Evolutionary conservation across 495 filamentous ascomycete genomes (phyloP).

Genomic region (Chaetomidium leptoderma): DNA sequence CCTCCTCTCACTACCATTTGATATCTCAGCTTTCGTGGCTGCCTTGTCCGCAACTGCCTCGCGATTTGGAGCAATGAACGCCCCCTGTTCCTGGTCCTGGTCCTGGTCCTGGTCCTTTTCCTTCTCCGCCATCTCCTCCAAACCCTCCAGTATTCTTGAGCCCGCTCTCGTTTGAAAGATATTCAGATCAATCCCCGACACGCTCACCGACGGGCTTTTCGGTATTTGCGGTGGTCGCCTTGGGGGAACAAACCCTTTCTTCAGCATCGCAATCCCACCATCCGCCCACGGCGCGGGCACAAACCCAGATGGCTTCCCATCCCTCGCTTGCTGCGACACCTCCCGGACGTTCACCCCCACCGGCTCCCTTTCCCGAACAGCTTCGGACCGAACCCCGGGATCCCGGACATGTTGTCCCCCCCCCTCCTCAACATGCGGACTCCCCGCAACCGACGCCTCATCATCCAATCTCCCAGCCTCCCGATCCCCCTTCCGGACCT

Average conservation of each 20-base stretch:
- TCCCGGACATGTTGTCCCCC: too few species aligned
- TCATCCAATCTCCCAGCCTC: not conserved
- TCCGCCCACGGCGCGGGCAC: conserved; percentile 17
- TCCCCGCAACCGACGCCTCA: not conserved
- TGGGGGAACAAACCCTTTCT: conserved; percentile 10
- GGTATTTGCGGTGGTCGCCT: conserved; percentile 6
- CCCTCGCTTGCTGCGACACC: not conserved
- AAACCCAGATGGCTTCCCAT: conserved; percentile 3
- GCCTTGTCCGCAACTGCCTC: not conserved
- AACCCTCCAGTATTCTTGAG: conserved; percentile 32
- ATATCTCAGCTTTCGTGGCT: not conserved
- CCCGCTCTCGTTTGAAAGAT: conserved; percentile 38
- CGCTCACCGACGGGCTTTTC: conserved; percentile 2
- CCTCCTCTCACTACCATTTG: not conserved
- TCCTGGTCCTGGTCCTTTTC: not conserved
- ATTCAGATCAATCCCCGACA: conserved; percentile 29
- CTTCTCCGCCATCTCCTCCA: conserved; percentile 14
- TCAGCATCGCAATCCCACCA: conserved; percentile 7
- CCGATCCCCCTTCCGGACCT: not conserved
- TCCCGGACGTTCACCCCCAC: not conserved
- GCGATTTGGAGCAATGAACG: too few species aligned
- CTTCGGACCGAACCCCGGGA: not conserved
- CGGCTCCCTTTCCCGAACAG: too few species aligned
- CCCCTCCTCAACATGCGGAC: not conserved
- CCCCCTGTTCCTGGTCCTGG: too few species aligned